These are phyloP conservation scores for Bodo saltans DNA, from an alignment of 78 protist species.

Conservation along the genomic window DNA sequence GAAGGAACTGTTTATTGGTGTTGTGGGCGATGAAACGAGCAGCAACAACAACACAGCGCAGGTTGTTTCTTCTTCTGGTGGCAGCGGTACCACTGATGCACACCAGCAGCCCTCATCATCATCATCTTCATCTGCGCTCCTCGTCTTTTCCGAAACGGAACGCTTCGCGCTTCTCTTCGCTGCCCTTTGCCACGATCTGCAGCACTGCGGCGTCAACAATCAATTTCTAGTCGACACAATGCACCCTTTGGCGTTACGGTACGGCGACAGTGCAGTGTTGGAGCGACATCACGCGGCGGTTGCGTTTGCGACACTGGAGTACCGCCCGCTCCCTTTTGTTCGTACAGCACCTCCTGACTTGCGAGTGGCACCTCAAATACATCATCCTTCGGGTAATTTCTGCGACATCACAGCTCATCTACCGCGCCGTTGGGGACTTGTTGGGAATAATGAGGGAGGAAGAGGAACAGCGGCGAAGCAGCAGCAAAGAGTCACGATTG, in stretches of 20 bases:
- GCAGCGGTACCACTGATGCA: neutral
- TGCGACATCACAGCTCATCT: neutral
- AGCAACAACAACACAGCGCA: too few relatives aligned
- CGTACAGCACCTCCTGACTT: neutral
- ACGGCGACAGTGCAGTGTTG: slow-evolving; percentile 64
- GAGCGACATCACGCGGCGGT: slow-evolving; percentile 75
- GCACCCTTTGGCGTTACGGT: slow-evolving; percentile 59
- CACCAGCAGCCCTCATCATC: too few relatives aligned
- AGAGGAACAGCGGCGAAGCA: too few relatives aligned
- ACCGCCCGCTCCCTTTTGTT: too few relatives aligned
- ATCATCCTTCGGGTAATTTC: too few relatives aligned
- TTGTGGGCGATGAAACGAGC: too few relatives aligned
- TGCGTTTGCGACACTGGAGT: slow-evolving; percentile 65
- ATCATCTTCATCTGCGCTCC: too few relatives aligned
- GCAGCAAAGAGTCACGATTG: too few relatives aligned
- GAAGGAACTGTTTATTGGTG: too few relatives aligned
- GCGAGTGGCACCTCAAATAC: neutral
- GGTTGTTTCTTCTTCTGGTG: too few relatives aligned
- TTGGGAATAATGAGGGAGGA: too few relatives aligned
- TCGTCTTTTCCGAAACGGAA: slow-evolving; percentile 45
- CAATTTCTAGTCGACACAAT: slow-evolving; percentile 60
- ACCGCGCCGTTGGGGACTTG: too few relatives aligned
- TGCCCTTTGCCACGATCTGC: slow-evolving; percentile 75
- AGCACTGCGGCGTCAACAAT: slow-evolving; percentile 80
- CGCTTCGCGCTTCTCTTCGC: slow-evolving; percentile 60